Evolutionary conservation across 2,329 filamentous ascomycete species (phyloP), one percentile per base, ranked within the genome.

Genomic region (Microsporum canis): DNA sequence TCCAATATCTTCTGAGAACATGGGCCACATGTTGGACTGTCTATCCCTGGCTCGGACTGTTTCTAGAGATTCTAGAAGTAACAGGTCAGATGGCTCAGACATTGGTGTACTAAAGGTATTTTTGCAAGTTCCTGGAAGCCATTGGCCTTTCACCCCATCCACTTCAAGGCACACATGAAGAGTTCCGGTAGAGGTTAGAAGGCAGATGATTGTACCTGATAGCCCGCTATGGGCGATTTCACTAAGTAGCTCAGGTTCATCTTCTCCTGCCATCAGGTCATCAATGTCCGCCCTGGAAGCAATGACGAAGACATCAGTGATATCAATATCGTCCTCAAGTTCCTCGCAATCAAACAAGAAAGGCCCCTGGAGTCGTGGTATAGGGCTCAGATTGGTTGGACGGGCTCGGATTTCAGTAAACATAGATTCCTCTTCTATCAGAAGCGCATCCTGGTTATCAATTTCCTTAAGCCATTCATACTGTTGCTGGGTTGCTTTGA

Each of bases 361-460:
- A 0, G 84, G 84, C 0, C 84, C 84, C 70, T 87, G 84, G 36
- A 87, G 71, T 60, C 80, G 78, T 1, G 84, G 83, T 56, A 85
- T 79, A 0, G 80, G 74, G 39, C 82, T 80, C 3, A 79, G 79
- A 61, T 76, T 77, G 6, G 73, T 66, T 0, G 84, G 84, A 36
- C 84, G 78, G 12, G 72, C 73, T 64, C 83, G 83, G n/a, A 84
- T 76, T 66, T 84, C 81, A 5, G 71, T 68, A 38, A 72, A 70
- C 10, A 74, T 75, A 1, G 75, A 69, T 64, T 60, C 58, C 0
- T 23, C 34, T 4, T 69, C 63, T 17, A 77, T 60, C 3, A 80
- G 77, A n/a, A 7, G 23, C 10, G 17, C 6, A 31, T 84, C 80
- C 63, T 84, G 79, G 36, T 76, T 74, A 63, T 83, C 80, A 49